These are phyloP conservation scores for Phytophthora europaea DNA, from an alignment of 352 stramenopile species.

Conservation along the genomic window DNA sequence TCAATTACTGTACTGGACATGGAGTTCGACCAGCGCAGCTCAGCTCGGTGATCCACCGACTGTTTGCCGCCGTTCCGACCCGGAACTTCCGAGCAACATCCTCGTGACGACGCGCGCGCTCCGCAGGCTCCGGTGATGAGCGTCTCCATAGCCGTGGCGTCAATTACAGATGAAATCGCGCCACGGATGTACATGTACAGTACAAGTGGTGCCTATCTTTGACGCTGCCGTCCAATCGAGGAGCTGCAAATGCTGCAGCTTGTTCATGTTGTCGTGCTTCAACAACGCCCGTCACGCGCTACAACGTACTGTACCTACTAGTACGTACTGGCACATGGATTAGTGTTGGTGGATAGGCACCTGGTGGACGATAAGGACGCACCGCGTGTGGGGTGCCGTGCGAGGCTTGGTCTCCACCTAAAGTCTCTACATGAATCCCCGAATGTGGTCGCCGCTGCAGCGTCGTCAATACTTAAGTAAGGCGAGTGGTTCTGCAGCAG, in stretches of 20 bases:
- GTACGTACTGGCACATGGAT: neutral
- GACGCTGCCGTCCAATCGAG: conserved; percentile 25
- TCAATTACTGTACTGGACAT: too few relatives aligned
- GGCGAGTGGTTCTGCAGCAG: neutral
- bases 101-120: conserved; percentile 19
- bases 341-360: conserved; percentile 22
- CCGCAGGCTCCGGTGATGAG: neutral
- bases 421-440: conserved; percentile 11
- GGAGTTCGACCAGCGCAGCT: neutral
- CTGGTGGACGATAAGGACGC: conserved; percentile 32
- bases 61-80: conserved; percentile 7
- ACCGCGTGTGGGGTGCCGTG: neutral
- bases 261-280: conserved; percentile 16
- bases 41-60: conserved; percentile 24
- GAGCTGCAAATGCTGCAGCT: conserved; percentile 16
- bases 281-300: conserved; percentile 27
- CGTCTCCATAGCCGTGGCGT: conserved; percentile 18
- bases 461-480: neutral
- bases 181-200: neutral
- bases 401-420: conserved; percentile 2
- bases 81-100: conserved; percentile 18
- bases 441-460: conserved; percentile 14
- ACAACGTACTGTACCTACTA: too few relatives aligned
- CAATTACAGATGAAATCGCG: conserved; percentile 2
- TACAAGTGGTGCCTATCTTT: neutral